Evolutionary conservation across 1,284 basidiomycete genomes (phyloP).

Genomic region (Neolentinus lepideus): DNA sequence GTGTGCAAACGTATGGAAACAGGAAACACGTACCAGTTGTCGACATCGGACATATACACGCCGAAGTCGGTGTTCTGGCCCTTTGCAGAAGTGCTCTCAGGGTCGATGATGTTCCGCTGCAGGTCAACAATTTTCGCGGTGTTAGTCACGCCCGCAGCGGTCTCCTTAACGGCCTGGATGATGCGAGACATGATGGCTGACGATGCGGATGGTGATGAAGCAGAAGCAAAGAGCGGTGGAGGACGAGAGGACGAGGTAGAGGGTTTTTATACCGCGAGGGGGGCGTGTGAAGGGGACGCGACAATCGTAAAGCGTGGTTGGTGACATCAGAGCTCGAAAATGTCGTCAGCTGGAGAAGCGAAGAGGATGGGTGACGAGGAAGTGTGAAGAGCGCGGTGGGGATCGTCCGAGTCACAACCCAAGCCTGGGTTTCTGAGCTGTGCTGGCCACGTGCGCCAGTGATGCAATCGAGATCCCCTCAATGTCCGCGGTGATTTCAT

Average conservation of each 20-base stretch:
- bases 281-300: background rate
- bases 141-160: constrained; percentile 20
- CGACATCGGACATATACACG: constrained; percentile 48
- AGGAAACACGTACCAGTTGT: constrained; percentile 47
- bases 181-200: constrained; percentile 14
- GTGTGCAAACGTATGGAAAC: background rate
- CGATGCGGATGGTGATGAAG: background rate
- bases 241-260: background rate
- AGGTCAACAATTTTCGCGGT: constrained; percentile 42
- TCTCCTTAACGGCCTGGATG: constrained; percentile 17
- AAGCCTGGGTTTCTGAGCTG: background rate
- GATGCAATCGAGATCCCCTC: background rate
- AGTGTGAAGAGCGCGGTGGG: background rate
- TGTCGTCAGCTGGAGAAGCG: background rate
- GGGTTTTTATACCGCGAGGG: background rate
- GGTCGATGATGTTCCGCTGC: constrained; percentile 30
- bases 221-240: background rate
- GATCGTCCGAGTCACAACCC: background rate
- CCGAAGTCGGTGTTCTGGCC: constrained; percentile 56
- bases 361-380: background rate
- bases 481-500: no score
- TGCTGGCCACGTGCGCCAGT: background rate
- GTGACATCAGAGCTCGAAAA: background rate
- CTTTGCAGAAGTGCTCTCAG: constrained; percentile 20
- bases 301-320: background rate